These are phyloP conservation scores for Cryptococcus depauperatus DNA, from an alignment of 1,284 basidiomycete species.

Conservation along the genomic window DNA sequence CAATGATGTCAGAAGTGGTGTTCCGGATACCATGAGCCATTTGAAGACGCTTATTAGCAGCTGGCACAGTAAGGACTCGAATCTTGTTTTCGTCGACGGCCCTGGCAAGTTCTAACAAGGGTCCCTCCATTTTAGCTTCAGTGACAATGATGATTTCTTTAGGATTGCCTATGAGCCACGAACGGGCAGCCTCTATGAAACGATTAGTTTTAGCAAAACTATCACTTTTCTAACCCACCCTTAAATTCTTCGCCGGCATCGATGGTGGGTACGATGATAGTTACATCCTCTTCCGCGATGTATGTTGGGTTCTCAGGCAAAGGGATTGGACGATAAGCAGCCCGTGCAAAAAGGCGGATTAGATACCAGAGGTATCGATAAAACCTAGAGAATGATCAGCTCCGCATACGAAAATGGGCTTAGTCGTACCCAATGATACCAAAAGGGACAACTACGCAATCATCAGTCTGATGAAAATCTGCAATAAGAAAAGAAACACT, in stretches of 20 bases:
- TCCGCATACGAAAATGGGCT: neutral
- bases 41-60: conserved; percentile 84
- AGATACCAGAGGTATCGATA: conserved; percentile 86
- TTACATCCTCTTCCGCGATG: conserved; percentile 79
- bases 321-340: conserved; percentile 73
- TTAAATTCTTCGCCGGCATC: conserved; percentile 91
- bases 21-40: conserved; percentile 87
- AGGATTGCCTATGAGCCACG: conserved; percentile 80
- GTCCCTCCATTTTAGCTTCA: conserved; percentile 78
- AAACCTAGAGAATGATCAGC: conserved; percentile 24
- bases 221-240: conserved; percentile 23
- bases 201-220: conserved; percentile 7
- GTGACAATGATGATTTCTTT: conserved; percentile 91
- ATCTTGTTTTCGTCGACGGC: conserved; percentile 74
- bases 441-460: conserved; percentile 66
- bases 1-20: conserved; percentile 82
- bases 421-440: conserved; percentile 72
- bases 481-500: conserved; percentile 29
- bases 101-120: conserved; percentile 76
- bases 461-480: neutral
- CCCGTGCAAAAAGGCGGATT: conserved; percentile 66
- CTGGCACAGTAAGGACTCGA: conserved; percentile 78
- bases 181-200: conserved; percentile 64
- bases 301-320: conserved; percentile 82
- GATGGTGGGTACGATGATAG: conserved; percentile 88